phyloP scores from a whole-genome alignment of 306 rosid species.

The Castanospermum australe region DNA sequence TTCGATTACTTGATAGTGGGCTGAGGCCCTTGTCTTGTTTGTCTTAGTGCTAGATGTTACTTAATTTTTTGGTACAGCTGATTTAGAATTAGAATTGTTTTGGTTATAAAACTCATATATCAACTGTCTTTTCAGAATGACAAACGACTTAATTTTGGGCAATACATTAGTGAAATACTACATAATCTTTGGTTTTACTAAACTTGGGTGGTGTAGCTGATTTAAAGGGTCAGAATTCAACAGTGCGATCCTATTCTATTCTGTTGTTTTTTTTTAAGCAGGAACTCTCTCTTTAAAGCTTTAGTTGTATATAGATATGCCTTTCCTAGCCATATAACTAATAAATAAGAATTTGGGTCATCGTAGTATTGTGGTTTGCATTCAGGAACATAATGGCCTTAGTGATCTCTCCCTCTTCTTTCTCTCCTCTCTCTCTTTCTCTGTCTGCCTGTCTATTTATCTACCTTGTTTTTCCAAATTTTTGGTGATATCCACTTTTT shows the following conservation, averaged over 20 bases:
- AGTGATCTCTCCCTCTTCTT: background rate
- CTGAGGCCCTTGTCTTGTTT: background rate
- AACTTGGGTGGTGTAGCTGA: background rate
- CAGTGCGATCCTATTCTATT: background rate
- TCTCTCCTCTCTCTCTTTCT: no score
- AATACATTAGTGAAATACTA: background rate
- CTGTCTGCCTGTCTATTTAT: no score
- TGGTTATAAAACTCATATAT: no score
- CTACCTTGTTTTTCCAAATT: no score
- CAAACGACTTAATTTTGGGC: background rate
- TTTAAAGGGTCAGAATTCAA: background rate
- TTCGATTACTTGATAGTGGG: background rate
- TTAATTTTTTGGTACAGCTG: no score
- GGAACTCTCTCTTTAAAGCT: background rate
- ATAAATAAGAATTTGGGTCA: background rate
- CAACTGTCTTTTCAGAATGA: no score
- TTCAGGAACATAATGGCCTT: background rate
- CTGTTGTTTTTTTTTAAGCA: background rate
- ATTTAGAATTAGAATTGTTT: no score
- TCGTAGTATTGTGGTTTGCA: background rate
- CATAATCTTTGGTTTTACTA: background rate
- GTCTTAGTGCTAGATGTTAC: background rate
- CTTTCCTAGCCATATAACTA: background rate
- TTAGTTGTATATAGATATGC: background rate
- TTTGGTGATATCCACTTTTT: no score